Conservation (phyloP, 2,329 filamentous ascomycete species). For the Colletotrichum eremochloae region DNA sequence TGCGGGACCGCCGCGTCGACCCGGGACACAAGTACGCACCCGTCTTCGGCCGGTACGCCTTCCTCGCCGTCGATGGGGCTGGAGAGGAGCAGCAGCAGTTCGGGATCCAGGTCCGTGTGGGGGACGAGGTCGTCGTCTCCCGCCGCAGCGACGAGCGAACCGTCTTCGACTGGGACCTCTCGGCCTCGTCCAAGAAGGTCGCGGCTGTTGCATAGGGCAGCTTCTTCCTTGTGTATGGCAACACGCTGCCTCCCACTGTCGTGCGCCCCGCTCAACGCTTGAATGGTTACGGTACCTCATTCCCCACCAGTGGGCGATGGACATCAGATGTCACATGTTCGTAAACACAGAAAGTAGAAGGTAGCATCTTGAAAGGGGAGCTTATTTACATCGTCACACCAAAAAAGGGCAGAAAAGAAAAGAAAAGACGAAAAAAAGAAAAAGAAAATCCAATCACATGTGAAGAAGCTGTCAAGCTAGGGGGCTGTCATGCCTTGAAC, state of each 20-base stretch:
- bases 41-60: slow-evolving; percentile 81
- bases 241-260: background rate
- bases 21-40: slow-evolving; percentile 75
- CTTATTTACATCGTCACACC: background rate
- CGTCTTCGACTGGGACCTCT: slow-evolving; percentile 64
- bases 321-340: background rate
- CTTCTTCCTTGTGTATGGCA: background rate
- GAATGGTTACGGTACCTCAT: background rate
- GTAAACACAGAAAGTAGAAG: background rate
- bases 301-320: background rate
- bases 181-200: background rate
- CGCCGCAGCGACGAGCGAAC: slow-evolving; percentile 65
- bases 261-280: background rate
- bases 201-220: slow-evolving; percentile 19
- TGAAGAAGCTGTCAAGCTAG: background rate
- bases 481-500: no score
- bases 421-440: background rate
- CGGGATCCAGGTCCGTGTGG: slow-evolving; percentile 60
- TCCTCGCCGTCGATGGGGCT: slow-evolving; percentile 55
- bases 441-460: background rate
- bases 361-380: slow-evolving; percentile 2
- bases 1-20: slow-evolving; percentile 79
- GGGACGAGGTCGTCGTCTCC: slow-evolving; percentile 68
- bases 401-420: background rate
- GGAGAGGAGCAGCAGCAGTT: slow-evolving; percentile 31